phyloP scores from a whole-genome alignment of 75 land plant genomes.

The Ceratopteris richardii region DNA sequence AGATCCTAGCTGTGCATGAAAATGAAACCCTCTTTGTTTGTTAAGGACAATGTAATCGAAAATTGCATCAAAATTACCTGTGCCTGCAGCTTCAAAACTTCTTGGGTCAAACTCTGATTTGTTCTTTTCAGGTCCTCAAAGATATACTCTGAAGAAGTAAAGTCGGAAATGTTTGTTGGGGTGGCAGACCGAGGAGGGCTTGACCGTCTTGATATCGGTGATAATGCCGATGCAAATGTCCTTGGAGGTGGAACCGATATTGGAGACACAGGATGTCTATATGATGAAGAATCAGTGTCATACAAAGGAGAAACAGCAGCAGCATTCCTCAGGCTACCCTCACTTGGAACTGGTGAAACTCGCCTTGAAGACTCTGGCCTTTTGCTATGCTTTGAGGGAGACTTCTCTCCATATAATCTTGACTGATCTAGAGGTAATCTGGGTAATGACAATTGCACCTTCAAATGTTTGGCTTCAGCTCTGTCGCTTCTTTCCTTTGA shows the following conservation, averaged over 20 bases:
- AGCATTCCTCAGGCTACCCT: constrained; percentile 2
- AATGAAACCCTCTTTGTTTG: neutral
- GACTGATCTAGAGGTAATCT: constrained; percentile 12
- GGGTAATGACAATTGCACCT: constrained; percentile 5
- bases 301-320: neutral
- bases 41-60: too few relatives aligned
- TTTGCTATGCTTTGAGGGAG: constrained; percentile 16
- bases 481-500: constrained; percentile 19
- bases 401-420: constrained; percentile 19
- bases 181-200: constrained; percentile 85
- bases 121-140: constrained; percentile 41
- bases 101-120: constrained; percentile 56
- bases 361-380: constrained; percentile 14
- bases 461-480: constrained; percentile 11
- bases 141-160: constrained; percentile 44
- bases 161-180: constrained; percentile 62
- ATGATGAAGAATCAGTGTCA: constrained; percentile 3
- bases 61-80: constrained; percentile 39
- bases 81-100: constrained; percentile 53
- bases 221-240: constrained; percentile 74
- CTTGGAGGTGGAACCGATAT: constrained; percentile 78
- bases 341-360: constrained; percentile 17
- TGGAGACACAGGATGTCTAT: constrained; percentile 32
- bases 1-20: neutral
- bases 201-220: constrained; percentile 69